These are phyloP conservation scores for Cyclotella choctawhatcheeana DNA, from an alignment of 108 stramenopile species.

Conservation along the genomic window DNA sequence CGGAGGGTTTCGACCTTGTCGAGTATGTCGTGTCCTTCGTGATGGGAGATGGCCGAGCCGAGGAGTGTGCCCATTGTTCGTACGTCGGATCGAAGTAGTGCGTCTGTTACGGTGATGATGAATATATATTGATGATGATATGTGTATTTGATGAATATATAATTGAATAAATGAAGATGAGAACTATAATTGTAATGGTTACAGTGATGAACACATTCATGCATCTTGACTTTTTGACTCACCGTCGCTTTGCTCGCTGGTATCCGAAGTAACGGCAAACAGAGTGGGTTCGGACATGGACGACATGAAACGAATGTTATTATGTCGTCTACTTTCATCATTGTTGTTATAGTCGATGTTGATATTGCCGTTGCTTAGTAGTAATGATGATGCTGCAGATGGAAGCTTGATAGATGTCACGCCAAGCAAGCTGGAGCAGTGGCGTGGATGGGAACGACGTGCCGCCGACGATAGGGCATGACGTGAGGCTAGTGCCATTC, in stretches of 20 bases:
- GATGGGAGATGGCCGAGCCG: constrained; percentile 69
- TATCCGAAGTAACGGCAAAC: constrained; percentile 11
- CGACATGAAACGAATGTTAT: constrained; percentile 6
- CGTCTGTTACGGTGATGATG: constrained; percentile 24
- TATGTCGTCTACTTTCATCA: neutral
- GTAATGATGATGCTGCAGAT: too few species aligned
- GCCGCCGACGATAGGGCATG: neutral
- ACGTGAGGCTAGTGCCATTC: neutral
- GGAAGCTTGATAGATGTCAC: neutral
- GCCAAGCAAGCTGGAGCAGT: neutral
- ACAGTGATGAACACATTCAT: too few species aligned
- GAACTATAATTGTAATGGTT: too few species aligned
- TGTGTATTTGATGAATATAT: neutral
- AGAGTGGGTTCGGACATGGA: constrained; percentile 49
- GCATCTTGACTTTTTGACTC: neutral
- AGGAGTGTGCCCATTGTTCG: constrained; percentile 80
- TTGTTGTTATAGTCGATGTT: too few species aligned
- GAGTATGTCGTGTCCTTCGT: constrained; percentile 65
- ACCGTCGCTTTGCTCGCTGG: constrained; percentile 2
- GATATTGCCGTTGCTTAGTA: too few species aligned
- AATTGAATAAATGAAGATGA: neutral
- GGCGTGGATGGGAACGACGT: neutral
- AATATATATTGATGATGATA: neutral
- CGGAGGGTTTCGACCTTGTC: constrained; percentile 76
- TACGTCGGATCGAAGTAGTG: constrained; percentile 73